Evolutionary conservation across 2,329 filamentous ascomycete species (phyloP).

Genomic region (Diplodia intermedia): DNA sequence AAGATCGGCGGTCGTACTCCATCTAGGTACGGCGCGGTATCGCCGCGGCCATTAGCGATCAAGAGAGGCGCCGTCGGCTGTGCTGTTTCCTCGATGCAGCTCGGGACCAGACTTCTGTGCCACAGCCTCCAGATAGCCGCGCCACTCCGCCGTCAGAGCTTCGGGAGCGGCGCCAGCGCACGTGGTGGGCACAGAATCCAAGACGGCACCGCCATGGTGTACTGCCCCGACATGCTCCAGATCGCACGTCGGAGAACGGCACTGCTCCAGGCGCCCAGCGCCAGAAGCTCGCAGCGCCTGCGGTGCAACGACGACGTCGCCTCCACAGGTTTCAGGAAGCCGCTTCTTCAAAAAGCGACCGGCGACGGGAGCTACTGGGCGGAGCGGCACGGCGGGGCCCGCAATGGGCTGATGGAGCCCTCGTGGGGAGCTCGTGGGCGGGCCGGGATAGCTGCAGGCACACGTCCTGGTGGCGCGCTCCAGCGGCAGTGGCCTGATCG

Average conservation of each 20-base stretch:
- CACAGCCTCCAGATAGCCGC: constrained; percentile 23
- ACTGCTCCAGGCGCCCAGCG: constrained; percentile 11
- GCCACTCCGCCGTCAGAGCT: constrained; percentile 16
- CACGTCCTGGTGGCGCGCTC: not conserved
- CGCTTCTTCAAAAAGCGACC: constrained; percentile 18
- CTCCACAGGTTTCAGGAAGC: constrained; percentile 24
- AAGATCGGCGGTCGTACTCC: constrained; percentile 18
- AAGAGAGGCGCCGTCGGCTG: constrained; percentile 1
- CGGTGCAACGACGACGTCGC: constrained; percentile 15
- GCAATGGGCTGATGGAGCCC: constrained; percentile 5
- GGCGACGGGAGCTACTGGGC: not conserved
- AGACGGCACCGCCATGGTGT: constrained; percentile 1
- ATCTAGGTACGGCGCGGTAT: not conserved
- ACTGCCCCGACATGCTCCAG: constrained; percentile 8
- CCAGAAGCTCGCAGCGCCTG: constrained; percentile 7
- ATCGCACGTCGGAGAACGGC: constrained; percentile 10
- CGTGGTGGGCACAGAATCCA: constrained; percentile 13
- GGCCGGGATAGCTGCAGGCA: constrained; percentile 16
- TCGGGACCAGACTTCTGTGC: constrained; percentile 14
- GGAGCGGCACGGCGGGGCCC: too few species aligned
- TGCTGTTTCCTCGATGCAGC: constrained; percentile 15
- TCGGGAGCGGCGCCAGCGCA: constrained; percentile 24
- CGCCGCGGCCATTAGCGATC: constrained; percentile 5
- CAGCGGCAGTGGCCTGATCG: constrained; percentile 23
- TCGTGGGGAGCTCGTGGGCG: constrained; percentile 24